Conservation (phyloP, 83 land plant genomes). For the Thuja plicata region DNA sequence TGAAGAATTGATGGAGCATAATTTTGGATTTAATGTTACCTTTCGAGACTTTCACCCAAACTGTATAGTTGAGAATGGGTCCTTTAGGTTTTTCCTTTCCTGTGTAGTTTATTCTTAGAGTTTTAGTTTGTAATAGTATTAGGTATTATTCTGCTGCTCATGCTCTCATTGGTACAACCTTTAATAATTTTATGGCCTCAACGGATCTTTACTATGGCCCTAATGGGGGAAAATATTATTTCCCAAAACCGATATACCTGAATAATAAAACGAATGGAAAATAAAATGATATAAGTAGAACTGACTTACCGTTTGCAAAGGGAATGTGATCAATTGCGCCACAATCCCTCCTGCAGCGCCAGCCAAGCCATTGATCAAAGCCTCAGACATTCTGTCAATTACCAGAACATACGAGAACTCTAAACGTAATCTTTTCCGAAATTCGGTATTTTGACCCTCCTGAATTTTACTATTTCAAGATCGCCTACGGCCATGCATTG, state of each 20-base stretch:
- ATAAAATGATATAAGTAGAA: background rate
- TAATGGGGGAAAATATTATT: background rate
- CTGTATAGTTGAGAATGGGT: too few relatives aligned
- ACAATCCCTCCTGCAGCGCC: constrained; percentile 82
- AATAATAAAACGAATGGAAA: background rate
- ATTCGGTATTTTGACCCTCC: background rate
- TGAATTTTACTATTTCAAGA: background rate
- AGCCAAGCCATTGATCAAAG: constrained; percentile 68
- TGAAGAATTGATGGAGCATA: too few relatives aligned
- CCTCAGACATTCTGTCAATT: constrained; percentile 56
- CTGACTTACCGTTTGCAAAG: constrained; percentile 61
- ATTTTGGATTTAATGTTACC: too few relatives aligned
- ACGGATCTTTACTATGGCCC: too few relatives aligned
- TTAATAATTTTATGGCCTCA: too few relatives aligned
- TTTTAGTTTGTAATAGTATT: too few relatives aligned
- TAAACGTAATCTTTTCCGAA: background rate
- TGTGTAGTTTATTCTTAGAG: too few relatives aligned
- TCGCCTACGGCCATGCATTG: background rate
- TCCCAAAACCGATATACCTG: background rate
- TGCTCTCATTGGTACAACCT: too few relatives aligned
- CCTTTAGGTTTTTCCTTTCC: too few relatives aligned
- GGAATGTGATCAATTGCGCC: constrained; percentile 76
- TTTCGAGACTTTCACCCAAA: too few relatives aligned
- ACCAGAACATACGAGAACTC: background rate
- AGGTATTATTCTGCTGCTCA: too few relatives aligned